phyloP scores from a whole-genome alignment of 129 eudicot genomes.

The Flaveria ramosissima region DNA sequence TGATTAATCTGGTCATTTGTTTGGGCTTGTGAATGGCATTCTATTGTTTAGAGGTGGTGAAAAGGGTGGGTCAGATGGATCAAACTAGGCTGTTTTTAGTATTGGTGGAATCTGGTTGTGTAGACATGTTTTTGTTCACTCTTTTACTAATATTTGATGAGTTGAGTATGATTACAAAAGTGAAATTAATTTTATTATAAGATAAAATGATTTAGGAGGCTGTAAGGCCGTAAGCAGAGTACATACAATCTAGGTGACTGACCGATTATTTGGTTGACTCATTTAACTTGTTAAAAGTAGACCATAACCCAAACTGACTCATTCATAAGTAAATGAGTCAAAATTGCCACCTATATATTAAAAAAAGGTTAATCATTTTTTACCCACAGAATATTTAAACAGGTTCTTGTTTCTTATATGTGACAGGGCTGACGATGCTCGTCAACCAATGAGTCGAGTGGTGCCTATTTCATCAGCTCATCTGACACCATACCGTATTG shows the following conservation, averaged over 20 bases:
- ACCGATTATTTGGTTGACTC: not conserved
- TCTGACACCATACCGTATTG: constrained; percentile 67
- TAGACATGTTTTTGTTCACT: not conserved
- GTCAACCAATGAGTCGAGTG: constrained; percentile 70
- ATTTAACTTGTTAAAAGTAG: not conserved
- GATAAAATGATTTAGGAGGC: not conserved
- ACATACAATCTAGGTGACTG: not conserved
- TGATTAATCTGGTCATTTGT: not conserved
- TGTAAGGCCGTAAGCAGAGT: not conserved
- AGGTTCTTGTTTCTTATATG: constrained; percentile 8
- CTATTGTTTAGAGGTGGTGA: not conserved
- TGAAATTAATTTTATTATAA: too few species aligned
- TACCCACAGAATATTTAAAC: not conserved
- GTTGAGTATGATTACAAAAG: not conserved
- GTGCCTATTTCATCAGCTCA: constrained; percentile 66
- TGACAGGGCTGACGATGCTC: constrained; percentile 62
- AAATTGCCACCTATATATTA: not conserved
- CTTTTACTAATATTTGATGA: not conserved
- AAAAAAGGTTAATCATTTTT: not conserved
- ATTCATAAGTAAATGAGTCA: not conserved
- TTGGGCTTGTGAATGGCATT: not conserved
- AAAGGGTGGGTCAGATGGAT: not conserved
- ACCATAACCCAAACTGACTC: not conserved
- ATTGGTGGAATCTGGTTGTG: not conserved
- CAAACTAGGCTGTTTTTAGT: not conserved